Percentiles rank a stretch among this genome's conserved stretches.
phyloP scores from a whole-genome alignment of 1,139 yeast species.

The Saccharomycopsis hybrid region DNA sequence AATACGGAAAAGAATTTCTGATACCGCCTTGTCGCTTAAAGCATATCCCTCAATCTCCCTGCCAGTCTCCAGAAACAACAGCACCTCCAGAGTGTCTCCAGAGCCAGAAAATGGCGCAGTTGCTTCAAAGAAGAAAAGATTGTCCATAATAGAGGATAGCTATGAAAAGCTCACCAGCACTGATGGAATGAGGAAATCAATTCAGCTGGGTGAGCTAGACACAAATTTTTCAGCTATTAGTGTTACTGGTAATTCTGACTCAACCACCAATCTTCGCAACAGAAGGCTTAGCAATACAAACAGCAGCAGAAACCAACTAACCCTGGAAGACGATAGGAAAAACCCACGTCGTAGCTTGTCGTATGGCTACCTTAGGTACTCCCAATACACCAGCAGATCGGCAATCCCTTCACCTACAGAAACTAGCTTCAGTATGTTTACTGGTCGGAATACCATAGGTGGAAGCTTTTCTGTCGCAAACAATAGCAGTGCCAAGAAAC shows the following conservation, averaged over 20 bases:
- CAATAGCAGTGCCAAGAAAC: background rate
- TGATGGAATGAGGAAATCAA: background rate
- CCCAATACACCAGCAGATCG: slow-evolving; percentile 18
- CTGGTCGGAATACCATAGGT: too few species aligned
- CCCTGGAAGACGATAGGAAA: background rate
- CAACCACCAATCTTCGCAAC: background rate
- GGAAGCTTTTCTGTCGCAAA: background rate
- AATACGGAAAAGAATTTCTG: slow-evolving; percentile 18
- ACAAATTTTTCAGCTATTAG: too few species aligned
- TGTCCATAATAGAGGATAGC: slow-evolving; percentile 17
- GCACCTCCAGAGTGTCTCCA: background rate
- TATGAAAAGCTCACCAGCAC: slow-evolving; percentile 16
- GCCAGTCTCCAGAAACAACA: background rate
- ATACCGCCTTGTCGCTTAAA: slow-evolving; percentile 19
- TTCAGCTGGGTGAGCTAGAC: too few species aligned
- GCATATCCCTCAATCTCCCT: slow-evolving; percentile 10
- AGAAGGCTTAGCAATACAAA: too few species aligned
- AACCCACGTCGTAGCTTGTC: slow-evolving; percentile 9
- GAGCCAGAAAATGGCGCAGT: background rate
- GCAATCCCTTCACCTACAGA: slow-evolving; percentile 4
- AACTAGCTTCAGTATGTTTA: background rate
- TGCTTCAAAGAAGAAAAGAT: slow-evolving; percentile 4
- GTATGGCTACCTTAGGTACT: slow-evolving; percentile 19
- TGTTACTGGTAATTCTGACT: background rate
- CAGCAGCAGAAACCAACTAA: too few species aligned